Percentiles rank a stretch among this genome's conserved stretches.
phyloP scores from a whole-genome alignment of 192 early-diverging fungal genomes.

The Coemansia sp. region DNA sequence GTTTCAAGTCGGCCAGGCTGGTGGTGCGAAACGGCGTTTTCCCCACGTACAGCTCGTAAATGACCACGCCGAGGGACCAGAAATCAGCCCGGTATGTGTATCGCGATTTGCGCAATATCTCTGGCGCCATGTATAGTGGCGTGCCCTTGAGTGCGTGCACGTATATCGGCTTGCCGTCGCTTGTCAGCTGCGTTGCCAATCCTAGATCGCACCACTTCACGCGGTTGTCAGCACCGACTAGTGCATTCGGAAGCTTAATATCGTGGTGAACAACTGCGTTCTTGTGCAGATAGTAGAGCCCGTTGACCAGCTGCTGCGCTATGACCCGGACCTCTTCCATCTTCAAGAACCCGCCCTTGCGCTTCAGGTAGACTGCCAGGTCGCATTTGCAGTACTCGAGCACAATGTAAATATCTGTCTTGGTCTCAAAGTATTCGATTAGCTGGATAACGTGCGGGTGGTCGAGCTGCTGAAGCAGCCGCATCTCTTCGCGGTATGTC shows the following conservation, averaged over 20 bases:
- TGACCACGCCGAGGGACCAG: constrained; percentile 54
- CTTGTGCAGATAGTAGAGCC: constrained; percentile 63
- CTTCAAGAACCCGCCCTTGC: constrained; percentile 37
- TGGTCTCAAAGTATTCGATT: constrained; percentile 53
- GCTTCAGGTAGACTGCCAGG: constrained; percentile 39
- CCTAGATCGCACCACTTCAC: constrained; percentile 57
- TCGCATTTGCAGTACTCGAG: constrained; percentile 56
- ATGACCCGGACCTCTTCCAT: constrained; percentile 47
- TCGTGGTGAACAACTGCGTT: constrained; percentile 72
- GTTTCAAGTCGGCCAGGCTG: constrained; percentile 47
- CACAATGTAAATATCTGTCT: constrained; percentile 52
- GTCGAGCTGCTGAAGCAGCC: constrained; percentile 45
- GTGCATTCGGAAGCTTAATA: constrained; percentile 66
- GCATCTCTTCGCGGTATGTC: constrained; percentile 54
- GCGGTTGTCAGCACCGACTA: constrained; percentile 61
- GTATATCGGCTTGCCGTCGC: constrained; percentile 38
- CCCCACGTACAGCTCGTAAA: constrained; percentile 57
- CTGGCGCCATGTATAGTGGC: constrained; percentile 51
- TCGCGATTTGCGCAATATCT: constrained; percentile 47
- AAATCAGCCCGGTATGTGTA: constrained; percentile 54
- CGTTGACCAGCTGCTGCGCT: constrained; percentile 58
- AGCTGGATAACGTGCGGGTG: constrained; percentile 54
- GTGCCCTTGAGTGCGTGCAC: constrained; percentile 51
- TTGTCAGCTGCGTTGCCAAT: constrained; percentile 52
- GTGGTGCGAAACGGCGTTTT: constrained; percentile 48